A percentile compares a stretch with the other conserved stretches of the same genome.
Evolutionary conservation across 2,329 filamentous ascomycete species (phyloP).

Genomic region (Periconia digitata): DNA sequence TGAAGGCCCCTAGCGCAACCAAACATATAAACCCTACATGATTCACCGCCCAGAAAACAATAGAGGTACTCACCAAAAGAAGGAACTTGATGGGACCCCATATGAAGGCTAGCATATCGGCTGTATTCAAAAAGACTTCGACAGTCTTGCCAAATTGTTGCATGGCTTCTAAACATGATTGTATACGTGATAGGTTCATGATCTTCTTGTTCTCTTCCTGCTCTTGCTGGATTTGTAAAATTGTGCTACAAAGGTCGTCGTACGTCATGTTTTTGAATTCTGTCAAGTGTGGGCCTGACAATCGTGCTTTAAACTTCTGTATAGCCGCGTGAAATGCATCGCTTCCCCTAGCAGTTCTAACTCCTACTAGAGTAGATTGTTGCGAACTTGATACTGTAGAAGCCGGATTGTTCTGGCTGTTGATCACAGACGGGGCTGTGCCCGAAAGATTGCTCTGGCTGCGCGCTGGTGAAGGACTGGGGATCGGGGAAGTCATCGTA

Average conservation of each 20-base stretch:
- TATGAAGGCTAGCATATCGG: slow-evolving; percentile 34
- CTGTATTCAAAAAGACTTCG: slow-evolving; percentile 40
- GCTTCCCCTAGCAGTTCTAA: slow-evolving; percentile 2
- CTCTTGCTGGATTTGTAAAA: slow-evolving; percentile 17
- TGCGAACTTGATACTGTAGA: slow-evolving; percentile 17
- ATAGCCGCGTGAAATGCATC: slow-evolving; percentile 16
- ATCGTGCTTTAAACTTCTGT: slow-evolving; percentile 13
- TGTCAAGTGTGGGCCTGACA: slow-evolving; percentile 14
- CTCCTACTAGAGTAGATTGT: slow-evolving; percentile 14
- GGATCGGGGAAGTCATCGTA: neutral
- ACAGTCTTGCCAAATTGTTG: slow-evolving; percentile 41
- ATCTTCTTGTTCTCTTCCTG: slow-evolving; percentile 17
- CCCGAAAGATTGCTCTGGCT: neutral
- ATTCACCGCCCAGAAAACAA: too few relatives aligned
- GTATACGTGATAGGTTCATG: slow-evolving; percentile 20
- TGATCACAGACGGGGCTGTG: neutral
- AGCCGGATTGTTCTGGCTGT: slow-evolving; percentile 11
- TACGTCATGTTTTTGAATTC: slow-evolving; percentile 19
- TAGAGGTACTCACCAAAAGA: slow-evolving; percentile 29
- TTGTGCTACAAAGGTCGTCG: slow-evolving; percentile 13
- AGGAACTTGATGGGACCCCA: slow-evolving; percentile 44
- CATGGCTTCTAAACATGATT: slow-evolving; percentile 35
- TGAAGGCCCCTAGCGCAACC: too few relatives aligned
- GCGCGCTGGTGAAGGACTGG: neutral
- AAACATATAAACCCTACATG: too few relatives aligned